Evolutionary conservation across 257 asterid species (phyloP), one percentile per base, ranked within the genome.

Genomic region (Nicotiana tomentosiformis): DNA sequence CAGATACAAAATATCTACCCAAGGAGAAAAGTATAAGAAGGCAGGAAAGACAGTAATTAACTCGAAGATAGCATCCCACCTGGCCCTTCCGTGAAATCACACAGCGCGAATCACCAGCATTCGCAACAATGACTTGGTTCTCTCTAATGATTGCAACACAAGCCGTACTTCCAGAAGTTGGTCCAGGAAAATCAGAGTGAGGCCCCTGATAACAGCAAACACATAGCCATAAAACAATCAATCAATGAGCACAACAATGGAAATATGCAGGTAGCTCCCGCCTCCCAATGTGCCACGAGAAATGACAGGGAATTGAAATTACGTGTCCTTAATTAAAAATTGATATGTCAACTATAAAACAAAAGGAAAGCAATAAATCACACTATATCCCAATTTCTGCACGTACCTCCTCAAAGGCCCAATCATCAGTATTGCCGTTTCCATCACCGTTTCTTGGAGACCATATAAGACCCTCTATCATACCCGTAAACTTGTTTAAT

Each of bases 41-140:
- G 26, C 10, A 51, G 64, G 16, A 76, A 51, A 76, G 64, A 51
- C 26, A 51, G 64, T 51, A 51, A 51, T 51, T 76, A 26, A 76
- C 80, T 15, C 29, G 4, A 76, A 35, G 16, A 51, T 76, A 76
- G 80, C 64, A 66, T 33, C 87, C 37, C 88, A 96, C 99, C 99
- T 94, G 97, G 77, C 98, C 98, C 86, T 96, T 96, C 84, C 99
- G 88, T 80, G 99, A 96, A 83, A 96, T 91, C 65, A 96, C 97
- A 85, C 98, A 94, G 69, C 99, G 99, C 51, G 99, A 96, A 87
- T 96, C 99, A 33, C 99, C 99, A 46, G 99, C 98, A 93, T 96
- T 96, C 57, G 98, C 99, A 81, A 96, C 97, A 49, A 92, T 66
- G 53, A 94, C 97, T 88, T 91, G 94, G 84, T 92, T 92, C 72